Evolutionary conservation across 345 rosid genomes (phyloP).

Genomic region (Geranium rotundifolium): DNA sequence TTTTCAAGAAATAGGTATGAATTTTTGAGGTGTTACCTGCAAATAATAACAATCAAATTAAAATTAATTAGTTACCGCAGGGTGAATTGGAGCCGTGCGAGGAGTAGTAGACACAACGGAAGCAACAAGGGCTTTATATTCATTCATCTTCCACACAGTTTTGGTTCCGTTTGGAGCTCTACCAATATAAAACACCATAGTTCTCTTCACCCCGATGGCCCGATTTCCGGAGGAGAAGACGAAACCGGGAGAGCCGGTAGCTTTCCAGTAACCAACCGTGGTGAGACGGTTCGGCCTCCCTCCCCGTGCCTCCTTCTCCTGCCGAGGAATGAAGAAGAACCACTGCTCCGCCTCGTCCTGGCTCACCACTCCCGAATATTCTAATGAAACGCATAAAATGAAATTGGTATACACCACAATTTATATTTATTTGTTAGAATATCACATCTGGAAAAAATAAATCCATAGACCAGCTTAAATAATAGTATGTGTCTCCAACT

Average conservation of each 20-base stretch:
- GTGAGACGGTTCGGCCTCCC: constrained; percentile 36
- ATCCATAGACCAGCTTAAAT: no score
- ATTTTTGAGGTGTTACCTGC: no score
- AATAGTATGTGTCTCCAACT: no score
- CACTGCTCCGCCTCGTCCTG: constrained; percentile 32
- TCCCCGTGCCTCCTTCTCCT: constrained; percentile 28
- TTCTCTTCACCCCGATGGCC: constrained; percentile 26
- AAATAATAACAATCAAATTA: no score
- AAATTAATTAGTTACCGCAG: neutral
- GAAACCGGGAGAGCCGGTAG: constrained; percentile 29
- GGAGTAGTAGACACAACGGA: neutral
- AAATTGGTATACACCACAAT: no score
- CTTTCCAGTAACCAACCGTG: constrained; percentile 34
- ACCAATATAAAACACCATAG: constrained; percentile 40
- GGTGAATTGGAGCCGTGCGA: neutral
- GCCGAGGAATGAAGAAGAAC: constrained; percentile 40
- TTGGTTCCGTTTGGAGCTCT: constrained; percentile 34
- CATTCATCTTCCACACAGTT: constrained; percentile 46
- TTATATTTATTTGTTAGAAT: no score
- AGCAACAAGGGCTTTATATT: constrained; percentile 21
- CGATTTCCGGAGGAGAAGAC: constrained; percentile 23
- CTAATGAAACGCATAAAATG: constrained; percentile 7
- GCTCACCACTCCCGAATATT: constrained; percentile 18
- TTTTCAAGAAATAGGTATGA: no score
- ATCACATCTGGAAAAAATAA: no score